phyloP scores from a whole-genome alignment of 495 filamentous ascomycete genomes.

The Aspergillus wentii region DNA sequence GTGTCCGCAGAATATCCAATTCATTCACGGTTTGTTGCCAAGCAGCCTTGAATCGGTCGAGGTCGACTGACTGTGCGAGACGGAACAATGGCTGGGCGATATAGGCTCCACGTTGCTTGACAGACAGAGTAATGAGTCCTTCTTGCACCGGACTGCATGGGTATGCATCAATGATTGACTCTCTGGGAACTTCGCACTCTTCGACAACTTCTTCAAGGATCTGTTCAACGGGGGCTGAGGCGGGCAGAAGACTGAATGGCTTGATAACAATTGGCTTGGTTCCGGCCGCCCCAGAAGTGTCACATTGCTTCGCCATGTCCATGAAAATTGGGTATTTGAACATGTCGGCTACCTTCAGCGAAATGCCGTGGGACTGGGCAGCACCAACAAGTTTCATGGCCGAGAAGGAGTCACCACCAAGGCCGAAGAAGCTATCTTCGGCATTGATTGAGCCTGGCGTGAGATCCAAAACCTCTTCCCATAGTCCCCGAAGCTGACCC shows the following conservation, averaged over 20 bases:
- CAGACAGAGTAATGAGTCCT: conserved; percentile 59
- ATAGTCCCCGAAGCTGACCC: conserved; percentile 27
- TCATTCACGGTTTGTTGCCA: conserved; percentile 48
- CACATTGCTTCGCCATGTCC: conserved; percentile 42
- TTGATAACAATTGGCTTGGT: conserved; percentile 15
- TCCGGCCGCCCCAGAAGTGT: conserved; percentile 1
- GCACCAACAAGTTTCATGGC: conserved; percentile 51
- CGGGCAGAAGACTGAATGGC: conserved; percentile 43
- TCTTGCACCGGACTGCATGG: conserved; percentile 71
- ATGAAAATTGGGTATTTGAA: conserved; percentile 41
- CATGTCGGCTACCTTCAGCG: conserved; percentile 45
- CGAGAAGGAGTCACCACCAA: conserved; percentile 53
- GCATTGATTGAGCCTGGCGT: conserved; percentile 32
- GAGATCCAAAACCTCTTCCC: conserved; percentile 32
- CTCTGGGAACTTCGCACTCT: conserved; percentile 35
- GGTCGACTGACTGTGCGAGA: conserved; percentile 36
- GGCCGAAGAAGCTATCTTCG: conserved; percentile 47
- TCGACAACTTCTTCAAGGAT: conserved; percentile 41
- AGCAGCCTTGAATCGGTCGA: conserved; percentile 45
- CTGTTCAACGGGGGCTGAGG: conserved; percentile 13
- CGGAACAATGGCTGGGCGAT: conserved; percentile 44
- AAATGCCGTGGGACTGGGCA: conserved; percentile 36
- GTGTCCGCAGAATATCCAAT: conserved; percentile 51
- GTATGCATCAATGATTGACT: conserved; percentile 51
- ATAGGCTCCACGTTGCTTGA: conserved; percentile 48